phyloP scores from a whole-genome alignment of 306 rosid species.

The Vigna radiata region DNA sequence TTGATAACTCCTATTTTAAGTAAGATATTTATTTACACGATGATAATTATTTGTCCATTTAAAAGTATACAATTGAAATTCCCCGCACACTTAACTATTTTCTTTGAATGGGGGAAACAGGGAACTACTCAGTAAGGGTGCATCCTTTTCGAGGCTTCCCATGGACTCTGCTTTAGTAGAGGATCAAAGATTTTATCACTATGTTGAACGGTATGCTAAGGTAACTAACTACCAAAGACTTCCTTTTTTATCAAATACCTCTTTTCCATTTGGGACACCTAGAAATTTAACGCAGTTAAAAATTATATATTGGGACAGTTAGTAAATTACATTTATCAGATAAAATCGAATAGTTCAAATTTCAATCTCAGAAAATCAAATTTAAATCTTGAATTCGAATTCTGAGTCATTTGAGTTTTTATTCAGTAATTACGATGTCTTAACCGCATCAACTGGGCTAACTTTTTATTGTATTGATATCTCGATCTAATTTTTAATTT shows the following conservation, averaged over 20 bases:
- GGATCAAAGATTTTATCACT: conserved; percentile 52
- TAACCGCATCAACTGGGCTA: not conserved
- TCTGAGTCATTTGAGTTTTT: not conserved
- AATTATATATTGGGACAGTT: not conserved
- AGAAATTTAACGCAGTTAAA: not conserved
- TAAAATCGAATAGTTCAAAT: not conserved
- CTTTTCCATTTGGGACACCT: too few species aligned
- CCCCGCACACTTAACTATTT: not conserved
- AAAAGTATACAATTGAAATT: not conserved
- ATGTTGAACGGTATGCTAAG: conserved; percentile 62
- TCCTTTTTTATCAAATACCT: not conserved
- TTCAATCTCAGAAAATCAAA: not conserved
- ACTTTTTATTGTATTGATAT: not conserved
- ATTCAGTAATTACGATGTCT: not conserved
- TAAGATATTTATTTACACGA: conserved; percentile 39
- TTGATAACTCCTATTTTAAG: conserved; percentile 80
- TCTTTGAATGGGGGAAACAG: conserved; percentile 35
- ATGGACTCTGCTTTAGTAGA: conserved; percentile 60
- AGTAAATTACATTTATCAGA: not conserved
- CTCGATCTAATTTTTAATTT: not conserved
- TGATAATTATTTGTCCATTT: not conserved
- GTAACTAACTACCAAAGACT: conserved; percentile 42
- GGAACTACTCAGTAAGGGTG: conserved; percentile 52
- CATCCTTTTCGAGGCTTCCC: conserved; percentile 56
- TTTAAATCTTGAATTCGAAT: not conserved